Evolutionary conservation across 768 basidiomycete genomes (phyloP).

Genomic region (Pleurotus cornucopiae): DNA sequence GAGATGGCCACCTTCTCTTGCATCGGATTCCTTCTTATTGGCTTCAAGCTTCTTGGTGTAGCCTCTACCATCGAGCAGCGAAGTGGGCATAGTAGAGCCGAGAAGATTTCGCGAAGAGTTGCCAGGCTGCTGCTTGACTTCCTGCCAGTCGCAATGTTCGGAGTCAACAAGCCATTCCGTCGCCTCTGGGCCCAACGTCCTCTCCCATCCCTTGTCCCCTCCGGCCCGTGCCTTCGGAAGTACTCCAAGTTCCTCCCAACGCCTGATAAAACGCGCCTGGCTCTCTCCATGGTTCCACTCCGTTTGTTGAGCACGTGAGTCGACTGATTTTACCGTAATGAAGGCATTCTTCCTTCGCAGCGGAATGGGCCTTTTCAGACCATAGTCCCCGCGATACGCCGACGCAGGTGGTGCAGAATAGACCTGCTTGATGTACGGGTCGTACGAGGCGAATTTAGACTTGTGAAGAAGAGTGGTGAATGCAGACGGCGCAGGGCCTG

Average conservation of each 20-base stretch:
- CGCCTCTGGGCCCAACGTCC: constrained; percentile 30
- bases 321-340: constrained; percentile 65
- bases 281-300: constrained; percentile 70
- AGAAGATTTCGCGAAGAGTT: background rate
- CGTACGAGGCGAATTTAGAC: constrained; percentile 79
- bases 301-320: constrained; percentile 70
- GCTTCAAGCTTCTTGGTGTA: constrained; percentile 1
- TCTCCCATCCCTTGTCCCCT: constrained; percentile 30
- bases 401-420: constrained; percentile 70
- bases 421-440: constrained; percentile 72
- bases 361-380: constrained; percentile 78
- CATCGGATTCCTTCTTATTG: background rate
- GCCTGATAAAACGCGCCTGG: constrained; percentile 63
- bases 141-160: constrained; percentile 30
- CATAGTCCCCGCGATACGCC: constrained; percentile 77
- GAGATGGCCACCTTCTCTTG: constrained; percentile 16
- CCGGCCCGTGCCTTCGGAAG: constrained; percentile 22
- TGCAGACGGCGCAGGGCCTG: constrained; percentile 47
- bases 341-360: constrained; percentile 58
- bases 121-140: background rate
- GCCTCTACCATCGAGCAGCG: constrained; percentile 13
- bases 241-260: constrained; percentile 60
- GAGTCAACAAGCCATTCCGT: constrained; percentile 39
- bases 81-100: background rate
- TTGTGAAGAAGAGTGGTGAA: constrained; percentile 76